Evolutionary conservation across 2,329 filamentous ascomycete genomes (phyloP), one percentile per base, ranked within the genome.

Genomic region (Knoxdaviesia proteae): DNA sequence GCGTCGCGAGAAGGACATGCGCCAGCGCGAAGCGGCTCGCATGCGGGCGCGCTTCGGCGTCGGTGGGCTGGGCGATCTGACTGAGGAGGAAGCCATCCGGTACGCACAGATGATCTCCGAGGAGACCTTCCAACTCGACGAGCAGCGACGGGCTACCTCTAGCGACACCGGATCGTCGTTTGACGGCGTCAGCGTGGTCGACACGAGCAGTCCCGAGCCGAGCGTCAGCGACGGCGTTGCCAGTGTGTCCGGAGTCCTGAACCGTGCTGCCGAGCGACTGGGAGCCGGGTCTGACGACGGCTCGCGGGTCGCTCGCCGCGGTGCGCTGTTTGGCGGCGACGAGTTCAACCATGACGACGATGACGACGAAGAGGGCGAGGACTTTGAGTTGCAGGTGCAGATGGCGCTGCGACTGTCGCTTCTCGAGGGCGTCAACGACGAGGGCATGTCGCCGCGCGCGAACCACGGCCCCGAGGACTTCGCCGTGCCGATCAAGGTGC

Each of bases 1-100:
- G 44, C 77, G 80, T 44, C 69, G 70, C 6, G 84, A 93, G 52
- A 75, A 78, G 50, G 63, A 77, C 33, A 69, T 74, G 38, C 71
- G 74, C 36, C 67, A 68, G 30, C 77, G 77, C 44, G 79, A 92
- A 52, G 67, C 74, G 43, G 70, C 75, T 10, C 75, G 77, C 30
- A 65, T 96, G 31, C 79, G 74, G 34, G 77, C 74, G 32, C 75
- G 88, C 34, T 98, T 94, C 52, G 90, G 90, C 5, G 74, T 90
- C 3, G 84, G 86, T 34, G 57, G 58, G 0, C 60, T 94, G 1
- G 71, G 65, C 3, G 74, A 75, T 32, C 55, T 80, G 47, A 78
- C 66, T 2, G 76, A 80, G 48, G 74, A 79, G 50, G 76, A 80
- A 51, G 70, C 74, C 11, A 48, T 80, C 20, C 64, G 61, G 34